Conservation (phyloP, 352 stramenopile species). For the Phytophthora pinifolia region DNA sequence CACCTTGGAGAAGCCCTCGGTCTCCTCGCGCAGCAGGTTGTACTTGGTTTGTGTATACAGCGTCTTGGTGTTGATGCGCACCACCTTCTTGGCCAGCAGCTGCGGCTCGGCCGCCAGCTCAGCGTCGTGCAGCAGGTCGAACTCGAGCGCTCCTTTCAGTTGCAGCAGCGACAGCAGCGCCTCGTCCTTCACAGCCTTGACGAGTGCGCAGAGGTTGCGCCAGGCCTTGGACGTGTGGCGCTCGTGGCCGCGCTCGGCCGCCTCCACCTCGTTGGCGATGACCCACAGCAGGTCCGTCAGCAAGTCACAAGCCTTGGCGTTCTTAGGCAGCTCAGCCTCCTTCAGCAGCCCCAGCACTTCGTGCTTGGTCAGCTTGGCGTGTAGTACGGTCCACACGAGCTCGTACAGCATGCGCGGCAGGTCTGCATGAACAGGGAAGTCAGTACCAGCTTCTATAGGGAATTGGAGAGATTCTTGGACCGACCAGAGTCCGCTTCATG, state of each 20-base stretch:
- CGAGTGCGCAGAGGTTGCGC: slow-evolving; percentile 64
- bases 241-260: slow-evolving; percentile 62
- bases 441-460: background rate
- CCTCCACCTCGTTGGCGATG: slow-evolving; percentile 76
- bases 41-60: slow-evolving; percentile 97
- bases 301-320: slow-evolving; percentile 44
- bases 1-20: slow-evolving; percentile 95
- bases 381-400: slow-evolving; percentile 72
- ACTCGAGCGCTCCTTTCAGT: slow-evolving; percentile 73
- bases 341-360: slow-evolving; percentile 73
- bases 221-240: slow-evolving; percentile 69
- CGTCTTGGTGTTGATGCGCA: slow-evolving; percentile 87
- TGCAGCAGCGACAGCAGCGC: slow-evolving; percentile 52
- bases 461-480: slow-evolving; percentile 1
- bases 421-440: slow-evolving; percentile 20
- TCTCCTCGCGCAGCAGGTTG: slow-evolving; percentile 96
- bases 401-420: slow-evolving; percentile 76
- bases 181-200: slow-evolving; percentile 65
- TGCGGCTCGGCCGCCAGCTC: slow-evolving; percentile 50
- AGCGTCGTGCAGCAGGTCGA: slow-evolving; percentile 71
- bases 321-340: slow-evolving; percentile 47
- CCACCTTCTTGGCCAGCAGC: slow-evolving; percentile 68
- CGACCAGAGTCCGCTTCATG: slow-evolving; percentile 33
- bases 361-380: slow-evolving; percentile 68
- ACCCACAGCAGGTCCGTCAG: slow-evolving; percentile 78